Conservation (phyloP, 768 basidiomycete genomes). For the Boletellus ananiceps region DNA sequence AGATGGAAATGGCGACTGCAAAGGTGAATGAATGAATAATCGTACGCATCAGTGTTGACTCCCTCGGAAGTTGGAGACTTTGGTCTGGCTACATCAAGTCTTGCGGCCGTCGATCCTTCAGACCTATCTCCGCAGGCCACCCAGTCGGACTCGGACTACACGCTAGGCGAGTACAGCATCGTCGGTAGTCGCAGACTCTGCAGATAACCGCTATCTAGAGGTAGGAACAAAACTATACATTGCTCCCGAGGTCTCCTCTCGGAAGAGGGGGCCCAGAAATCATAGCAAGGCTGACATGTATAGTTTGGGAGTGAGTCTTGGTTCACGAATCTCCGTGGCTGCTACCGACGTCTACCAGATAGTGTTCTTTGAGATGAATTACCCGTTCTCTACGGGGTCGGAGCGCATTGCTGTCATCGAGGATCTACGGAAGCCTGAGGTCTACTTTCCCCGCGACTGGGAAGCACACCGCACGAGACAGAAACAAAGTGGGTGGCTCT, state of each 20-base stretch:
- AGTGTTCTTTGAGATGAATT: conserved; percentile 98
- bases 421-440: conserved; percentile 63
- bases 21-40: conserved; percentile 41
- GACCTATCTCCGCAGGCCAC: conserved; percentile 49
- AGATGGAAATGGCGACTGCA: conserved; percentile 83
- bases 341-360: conserved; percentile 46
- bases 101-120: conserved; percentile 73
- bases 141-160: conserved; percentile 62
- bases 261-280: conserved; percentile 59
- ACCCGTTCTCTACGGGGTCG: conserved; percentile 70
- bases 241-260: conserved; percentile 81
- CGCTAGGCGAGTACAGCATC: conserved; percentile 47
- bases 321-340: not conserved
- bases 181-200: not conserved
- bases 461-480: conserved; percentile 54
- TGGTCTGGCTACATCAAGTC: conserved; percentile 80
- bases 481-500: conserved; percentile 56
- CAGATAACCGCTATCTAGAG: conserved; percentile 40
- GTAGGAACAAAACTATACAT: conserved; percentile 92
- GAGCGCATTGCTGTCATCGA: conserved; percentile 85
- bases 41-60: not conserved
- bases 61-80: conserved; percentile 75
- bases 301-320: conserved; percentile 71
- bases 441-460: conserved; percentile 80
- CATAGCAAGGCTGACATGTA: conserved; percentile 93